A percentile compares a stretch with the other conserved stretches of the same genome.
phyloP scores from a whole-genome alignment of 192 early-diverging fungal species.

The Irineochytrium annulatum region DNA sequence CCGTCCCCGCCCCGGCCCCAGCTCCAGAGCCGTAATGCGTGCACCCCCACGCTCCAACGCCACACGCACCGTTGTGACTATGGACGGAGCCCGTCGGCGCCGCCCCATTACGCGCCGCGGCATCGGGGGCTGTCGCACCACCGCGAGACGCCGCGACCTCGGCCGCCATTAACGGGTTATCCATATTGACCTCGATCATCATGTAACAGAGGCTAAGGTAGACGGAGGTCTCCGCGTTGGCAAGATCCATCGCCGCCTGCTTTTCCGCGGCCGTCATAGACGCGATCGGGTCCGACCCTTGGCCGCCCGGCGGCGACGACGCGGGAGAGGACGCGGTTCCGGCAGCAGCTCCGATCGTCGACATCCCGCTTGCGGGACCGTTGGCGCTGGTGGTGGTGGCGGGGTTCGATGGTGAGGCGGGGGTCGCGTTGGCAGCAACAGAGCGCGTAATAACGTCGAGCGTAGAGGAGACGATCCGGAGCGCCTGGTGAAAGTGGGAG shows the following conservation, averaged over 20 bases:
- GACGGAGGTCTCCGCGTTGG: constrained; percentile 37
- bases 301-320: not conserved
- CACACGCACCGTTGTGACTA: not conserved
- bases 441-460: constrained; percentile 40
- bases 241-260: constrained; percentile 36
- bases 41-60: too few relatives aligned
- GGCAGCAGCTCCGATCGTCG: not conserved
- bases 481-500: constrained; percentile 48
- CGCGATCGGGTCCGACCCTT: constrained; percentile 5
- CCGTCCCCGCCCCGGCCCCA: constrained; percentile 2
- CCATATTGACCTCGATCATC: constrained; percentile 52
- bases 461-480: constrained; percentile 52
- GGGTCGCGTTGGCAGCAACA: too few relatives aligned
- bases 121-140: not conserved
- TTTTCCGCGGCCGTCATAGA: constrained; percentile 5
- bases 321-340: too few relatives aligned
- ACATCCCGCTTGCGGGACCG: not conserved
- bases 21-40: not conserved
- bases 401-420: too few relatives aligned
- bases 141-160: constrained; percentile 42
- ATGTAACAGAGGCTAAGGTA: constrained; percentile 64
- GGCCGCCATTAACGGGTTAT: constrained; percentile 40
- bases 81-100: not conserved
- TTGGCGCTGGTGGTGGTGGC: not conserved
- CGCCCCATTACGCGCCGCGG: not conserved